Percentiles rank a stretch among this genome's conserved stretches.
Conservation (phyloP, 2,329 filamentous ascomycete genomes). For the Akanthomyces dipterigenus region DNA sequence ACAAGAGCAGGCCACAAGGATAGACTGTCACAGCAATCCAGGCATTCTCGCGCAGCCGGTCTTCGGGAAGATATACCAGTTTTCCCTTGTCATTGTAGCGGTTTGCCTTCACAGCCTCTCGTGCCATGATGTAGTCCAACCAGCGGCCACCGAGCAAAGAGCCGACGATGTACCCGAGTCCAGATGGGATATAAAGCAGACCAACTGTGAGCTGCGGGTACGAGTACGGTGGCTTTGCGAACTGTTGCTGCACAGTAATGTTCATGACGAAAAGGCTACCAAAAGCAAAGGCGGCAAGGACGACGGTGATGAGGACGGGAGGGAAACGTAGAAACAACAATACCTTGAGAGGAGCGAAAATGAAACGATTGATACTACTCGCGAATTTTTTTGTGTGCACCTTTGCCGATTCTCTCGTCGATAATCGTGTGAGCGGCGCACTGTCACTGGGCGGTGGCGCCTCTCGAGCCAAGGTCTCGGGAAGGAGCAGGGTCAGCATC, state of each 20-base stretch:
- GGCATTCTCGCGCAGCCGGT: constrained; percentile 76
- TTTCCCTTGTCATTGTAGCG: constrained; percentile 61
- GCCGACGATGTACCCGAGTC: constrained; percentile 63
- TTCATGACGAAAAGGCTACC: constrained; percentile 71
- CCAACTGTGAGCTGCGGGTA: constrained; percentile 65
- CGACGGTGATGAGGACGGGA: constrained; percentile 65
- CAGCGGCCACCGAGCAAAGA: constrained; percentile 66
- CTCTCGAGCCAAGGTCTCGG: constrained; percentile 45
- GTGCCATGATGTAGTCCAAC: constrained; percentile 75
- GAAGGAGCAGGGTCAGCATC: constrained; percentile 49
- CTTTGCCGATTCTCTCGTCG: constrained; percentile 3
- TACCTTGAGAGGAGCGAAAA: constrained; percentile 67
- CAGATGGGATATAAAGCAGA: constrained; percentile 69
- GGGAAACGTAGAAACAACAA: constrained; percentile 68
- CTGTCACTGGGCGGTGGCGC: neutral
- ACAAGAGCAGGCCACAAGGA: constrained; percentile 64
- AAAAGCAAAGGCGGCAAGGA: constrained; percentile 69
- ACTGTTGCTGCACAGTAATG: constrained; percentile 66
- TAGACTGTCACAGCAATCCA: constrained; percentile 68
- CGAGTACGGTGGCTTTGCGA: constrained; percentile 59
- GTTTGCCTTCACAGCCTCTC: constrained; percentile 63
- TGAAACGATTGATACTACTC: constrained; percentile 48
- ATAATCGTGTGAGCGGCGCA: neutral
- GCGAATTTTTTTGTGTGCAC: constrained; percentile 31
- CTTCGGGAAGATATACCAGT: constrained; percentile 66